Evolutionary conservation across 306 rosid species (phyloP).

Genomic region (Inga laurina): DNA sequence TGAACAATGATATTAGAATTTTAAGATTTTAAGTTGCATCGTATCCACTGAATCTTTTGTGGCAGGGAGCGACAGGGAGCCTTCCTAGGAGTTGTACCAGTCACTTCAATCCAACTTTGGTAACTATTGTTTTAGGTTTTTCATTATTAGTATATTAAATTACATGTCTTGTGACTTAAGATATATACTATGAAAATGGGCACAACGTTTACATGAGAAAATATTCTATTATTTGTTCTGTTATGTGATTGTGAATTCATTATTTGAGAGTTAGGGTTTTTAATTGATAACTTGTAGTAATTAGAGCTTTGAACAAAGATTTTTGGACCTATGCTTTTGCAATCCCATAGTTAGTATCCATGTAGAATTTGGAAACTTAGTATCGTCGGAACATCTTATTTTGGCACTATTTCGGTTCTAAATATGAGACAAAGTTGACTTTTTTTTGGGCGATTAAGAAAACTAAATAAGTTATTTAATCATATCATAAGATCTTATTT

Average conservation of each 20-base stretch:
- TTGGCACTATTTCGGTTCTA: neutral
- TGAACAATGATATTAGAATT: neutral
- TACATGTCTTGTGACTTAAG: neutral
- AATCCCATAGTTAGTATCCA: neutral
- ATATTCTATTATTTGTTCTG: neutral
- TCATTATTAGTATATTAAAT: neutral
- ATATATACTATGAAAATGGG: neutral
- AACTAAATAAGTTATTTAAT: too few species aligned
- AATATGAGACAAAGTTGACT: too few species aligned
- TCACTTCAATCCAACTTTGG: slow-evolving; percentile 52
- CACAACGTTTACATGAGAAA: neutral
- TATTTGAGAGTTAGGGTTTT: neutral
- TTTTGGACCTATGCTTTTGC: neutral
- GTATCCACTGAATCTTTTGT: neutral
- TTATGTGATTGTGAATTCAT: neutral
- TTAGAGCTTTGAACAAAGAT: neutral
- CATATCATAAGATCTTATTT: neutral
- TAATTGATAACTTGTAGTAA: neutral
- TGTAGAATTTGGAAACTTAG: neutral
- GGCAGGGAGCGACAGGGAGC: slow-evolving; percentile 47
- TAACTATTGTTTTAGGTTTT: slow-evolving; percentile 23
- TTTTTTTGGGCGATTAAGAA: too few species aligned
- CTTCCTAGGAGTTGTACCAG: slow-evolving; percentile 52
- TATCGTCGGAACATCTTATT: neutral
- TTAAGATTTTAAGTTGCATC: neutral